Evolutionary conservation across 805 yeast genomes (phyloP).

Genomic region (Candida tibetensis): DNA sequence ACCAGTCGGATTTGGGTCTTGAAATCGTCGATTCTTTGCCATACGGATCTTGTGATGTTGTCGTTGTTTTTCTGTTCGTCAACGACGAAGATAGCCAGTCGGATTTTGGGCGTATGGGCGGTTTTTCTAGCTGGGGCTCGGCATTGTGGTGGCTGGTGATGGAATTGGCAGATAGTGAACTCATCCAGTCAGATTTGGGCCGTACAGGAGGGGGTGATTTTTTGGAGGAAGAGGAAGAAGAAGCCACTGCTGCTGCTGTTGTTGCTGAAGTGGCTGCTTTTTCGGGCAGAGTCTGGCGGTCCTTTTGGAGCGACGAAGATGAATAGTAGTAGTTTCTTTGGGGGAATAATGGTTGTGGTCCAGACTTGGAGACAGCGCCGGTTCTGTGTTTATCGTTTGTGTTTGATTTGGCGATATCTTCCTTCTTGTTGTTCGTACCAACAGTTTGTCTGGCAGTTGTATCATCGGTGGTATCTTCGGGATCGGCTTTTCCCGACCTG

Average conservation of each 20-base stretch:
- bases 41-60: conserved; percentile 7
- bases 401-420: neutral
- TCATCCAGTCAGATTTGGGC: conserved; percentile 10
- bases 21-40: conserved; percentile 1
- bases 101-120: conserved; percentile 4
- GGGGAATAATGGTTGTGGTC: conserved; percentile 13
- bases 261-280: neutral
- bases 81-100: conserved; percentile 16
- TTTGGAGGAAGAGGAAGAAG: neutral
- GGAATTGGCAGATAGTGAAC: conserved; percentile 3
- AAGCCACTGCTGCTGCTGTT: neutral
- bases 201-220: neutral
- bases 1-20: conserved; percentile 12
- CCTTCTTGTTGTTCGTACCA: neutral
- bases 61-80: conserved; percentile 9
- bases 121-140: neutral
- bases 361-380: conserved; percentile 4
- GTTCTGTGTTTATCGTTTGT: neutral
- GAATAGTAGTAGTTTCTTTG: conserved; percentile 13
- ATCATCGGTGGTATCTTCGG: neutral
- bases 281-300: no score
- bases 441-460: neutral
- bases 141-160: conserved; percentile 1
- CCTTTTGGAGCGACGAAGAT: conserved; percentile 7
- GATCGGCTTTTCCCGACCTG: neutral